Evolutionary conservation across 2,329 filamentous ascomycete genomes (phyloP).

Genomic region (Colletotrichum melonis): DNA sequence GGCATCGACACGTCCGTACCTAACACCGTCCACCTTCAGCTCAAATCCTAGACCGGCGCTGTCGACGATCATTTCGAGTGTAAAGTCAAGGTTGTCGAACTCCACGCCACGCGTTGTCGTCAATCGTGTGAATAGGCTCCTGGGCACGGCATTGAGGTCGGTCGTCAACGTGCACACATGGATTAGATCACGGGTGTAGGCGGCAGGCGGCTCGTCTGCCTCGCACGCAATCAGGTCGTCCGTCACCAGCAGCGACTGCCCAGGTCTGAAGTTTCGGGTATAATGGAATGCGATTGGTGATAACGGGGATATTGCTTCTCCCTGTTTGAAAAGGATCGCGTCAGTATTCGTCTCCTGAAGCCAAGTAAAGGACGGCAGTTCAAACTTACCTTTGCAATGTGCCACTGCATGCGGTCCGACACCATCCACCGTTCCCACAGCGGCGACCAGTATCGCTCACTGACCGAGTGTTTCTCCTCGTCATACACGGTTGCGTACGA

Average conservation of each 20-base stretch:
- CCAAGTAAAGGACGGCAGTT: not conserved
- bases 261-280: constrained; percentile 84
- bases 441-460: constrained; percentile 82
- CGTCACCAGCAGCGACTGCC: constrained; percentile 81
- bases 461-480: constrained; percentile 77
- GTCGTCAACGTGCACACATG: constrained; percentile 86
- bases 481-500: constrained; percentile 86
- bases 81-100: constrained; percentile 86
- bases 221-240: constrained; percentile 85
- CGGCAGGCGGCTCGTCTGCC: constrained; percentile 71
- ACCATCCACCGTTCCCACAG: constrained; percentile 89
- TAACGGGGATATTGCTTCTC: constrained; percentile 79
- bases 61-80: constrained; percentile 85
- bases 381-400: constrained; percentile 76
- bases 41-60: constrained; percentile 82
- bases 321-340: constrained; percentile 54
- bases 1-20: constrained; percentile 81
- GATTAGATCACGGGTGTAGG: constrained; percentile 71
- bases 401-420: constrained; percentile 86
- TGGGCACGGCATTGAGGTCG: constrained; percentile 80
- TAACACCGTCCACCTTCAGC: constrained; percentile 80
- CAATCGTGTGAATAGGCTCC: constrained; percentile 77
- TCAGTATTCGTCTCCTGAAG: constrained; percentile 10
- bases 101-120: constrained; percentile 84
- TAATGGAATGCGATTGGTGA: constrained; percentile 85